Percentiles rank a stretch among this genome's conserved stretches.
Evolutionary conservation across 495 filamentous ascomycete genomes (phyloP).

Genomic region (Hyaloscypha bicolor): DNA sequence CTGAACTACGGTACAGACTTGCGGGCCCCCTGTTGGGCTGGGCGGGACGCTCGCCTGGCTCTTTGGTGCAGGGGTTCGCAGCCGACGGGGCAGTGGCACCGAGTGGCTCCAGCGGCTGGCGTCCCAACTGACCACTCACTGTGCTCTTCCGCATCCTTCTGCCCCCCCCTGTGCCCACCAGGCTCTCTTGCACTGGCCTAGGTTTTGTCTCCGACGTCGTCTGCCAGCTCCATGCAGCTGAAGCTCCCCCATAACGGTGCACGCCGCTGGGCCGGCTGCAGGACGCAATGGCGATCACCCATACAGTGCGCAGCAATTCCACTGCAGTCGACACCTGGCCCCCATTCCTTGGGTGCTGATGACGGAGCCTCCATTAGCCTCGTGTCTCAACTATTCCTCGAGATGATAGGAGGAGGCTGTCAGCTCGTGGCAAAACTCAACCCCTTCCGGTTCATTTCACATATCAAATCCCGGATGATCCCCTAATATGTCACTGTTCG

Average conservation of each 20-base stretch:
- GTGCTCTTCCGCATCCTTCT: not conserved
- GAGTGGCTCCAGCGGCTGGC: not conserved
- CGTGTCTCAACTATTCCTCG: not conserved
- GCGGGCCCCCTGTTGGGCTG: slow-evolving; percentile 3
- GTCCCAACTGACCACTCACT: not conserved
- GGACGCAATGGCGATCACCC: not conserved
- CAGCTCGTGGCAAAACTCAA: not conserved
- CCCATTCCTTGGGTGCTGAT: not conserved
- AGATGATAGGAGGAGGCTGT: not conserved
- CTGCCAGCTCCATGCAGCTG: not conserved
- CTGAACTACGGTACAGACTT: not conserved
- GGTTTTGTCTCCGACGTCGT: too few species aligned
- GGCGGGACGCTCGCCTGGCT: not conserved
- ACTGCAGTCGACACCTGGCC: not conserved
- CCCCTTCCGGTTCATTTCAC: not conserved
- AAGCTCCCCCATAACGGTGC: not conserved
- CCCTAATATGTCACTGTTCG: not conserved
- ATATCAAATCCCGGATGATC: slow-evolving; percentile 1
- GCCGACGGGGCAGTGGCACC: not conserved
- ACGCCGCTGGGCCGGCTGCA: not conserved
- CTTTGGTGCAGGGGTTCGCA: not conserved
- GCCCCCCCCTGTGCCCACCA: not conserved
- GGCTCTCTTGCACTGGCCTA: too few species aligned
- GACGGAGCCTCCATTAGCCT: not conserved
- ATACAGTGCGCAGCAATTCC: not conserved